Evolutionary conservation across 2,329 filamentous ascomycete species (phyloP), one percentile per base, ranked within the genome.

Genomic region (Alternaria infectoria): DNA sequence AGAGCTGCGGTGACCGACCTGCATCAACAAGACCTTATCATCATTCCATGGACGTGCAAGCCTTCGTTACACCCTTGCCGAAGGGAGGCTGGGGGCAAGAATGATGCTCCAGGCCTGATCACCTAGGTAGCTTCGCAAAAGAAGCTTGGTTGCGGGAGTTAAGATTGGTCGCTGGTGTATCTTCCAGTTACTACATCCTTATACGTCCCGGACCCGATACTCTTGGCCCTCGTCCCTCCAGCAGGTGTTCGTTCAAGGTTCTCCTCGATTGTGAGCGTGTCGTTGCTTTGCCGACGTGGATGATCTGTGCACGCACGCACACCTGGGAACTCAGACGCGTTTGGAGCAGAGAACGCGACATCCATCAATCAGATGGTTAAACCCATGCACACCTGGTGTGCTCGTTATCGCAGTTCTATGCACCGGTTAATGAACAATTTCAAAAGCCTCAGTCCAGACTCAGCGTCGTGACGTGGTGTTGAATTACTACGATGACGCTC

Each of bases 401-500:
- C 32, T 36, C 17, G 12, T 26, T 30, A 32, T 56, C 10, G 43
- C 17, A 6, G 1, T 11, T 26, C 5, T 7, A 36, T 6, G 45
- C 19, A 30, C 46, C 46, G 32, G 12, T 26, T 28, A 57, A 56
- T 47, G 4, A n/a, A 36, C 32, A 36, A 36, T 36, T 36, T 36
- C 32, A 36, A 36, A 36, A 36, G 32, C 32, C 32, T 36, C 32
- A 36, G 32, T 36, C 51, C 47, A 60, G 51, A 56, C 46, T 30
- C 46, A 26, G 21, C n/a, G n/a, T 26, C 10, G 45, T 63, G 61
- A 63, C 61, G 61, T 63, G 19, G 43, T 60, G 51, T 49, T 36
- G 46, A 25, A 59, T 47, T 45, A 17, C 44, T 21, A 52, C 51
- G 36, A 63, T 63, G 61, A 63, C 61, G 61, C 46, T 55, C 51